Percentiles rank a stretch among this genome's conserved stretches.
Evolutionary conservation across 495 filamentous ascomycete genomes (phyloP).

Genomic region (Neurospora intermedia): DNA sequence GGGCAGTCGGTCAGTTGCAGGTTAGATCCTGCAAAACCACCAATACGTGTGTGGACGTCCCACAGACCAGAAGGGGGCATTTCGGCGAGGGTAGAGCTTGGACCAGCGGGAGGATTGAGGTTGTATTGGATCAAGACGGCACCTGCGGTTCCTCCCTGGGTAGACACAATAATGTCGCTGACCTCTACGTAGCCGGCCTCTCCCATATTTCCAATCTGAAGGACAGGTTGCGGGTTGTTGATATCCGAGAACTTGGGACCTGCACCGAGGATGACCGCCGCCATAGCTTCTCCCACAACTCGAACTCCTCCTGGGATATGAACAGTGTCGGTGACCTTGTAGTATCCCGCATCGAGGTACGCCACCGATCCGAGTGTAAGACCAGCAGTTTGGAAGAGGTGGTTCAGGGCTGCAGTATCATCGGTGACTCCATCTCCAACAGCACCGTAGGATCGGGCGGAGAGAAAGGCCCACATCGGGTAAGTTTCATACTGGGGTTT

Average conservation of each 20-base stretch:
- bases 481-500: constrained; percentile 55
- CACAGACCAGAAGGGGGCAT: constrained; percentile 68
- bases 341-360: constrained; percentile 51
- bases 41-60: constrained; percentile 81
- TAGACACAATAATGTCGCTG: constrained; percentile 39
- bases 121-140: constrained; percentile 80
- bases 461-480: constrained; percentile 26
- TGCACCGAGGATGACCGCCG: constrained; percentile 25
- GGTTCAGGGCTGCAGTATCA: constrained; percentile 20
- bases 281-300: constrained; percentile 37
- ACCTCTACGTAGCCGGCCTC: constrained; percentile 46
- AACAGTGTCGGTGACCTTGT: constrained; percentile 29
- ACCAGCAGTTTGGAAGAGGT: constrained; percentile 10
- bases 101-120: constrained; percentile 29
- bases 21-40: constrained; percentile 66
- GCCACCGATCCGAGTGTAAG: constrained; percentile 30
- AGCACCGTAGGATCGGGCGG: constrained; percentile 15
- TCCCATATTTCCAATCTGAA: constrained; percentile 39
- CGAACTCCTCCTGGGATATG: constrained; percentile 42
- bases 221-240: constrained; percentile 36
- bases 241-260: constrained; percentile 38
- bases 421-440: constrained; percentile 22
- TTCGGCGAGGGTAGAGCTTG: constrained; percentile 23
- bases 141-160: constrained; percentile 29
- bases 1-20: constrained; percentile 63